These are phyloP conservation scores for Clavispora fructus DNA, from an alignment of 805 yeast genomes.

Conservation along the genomic window DNA sequence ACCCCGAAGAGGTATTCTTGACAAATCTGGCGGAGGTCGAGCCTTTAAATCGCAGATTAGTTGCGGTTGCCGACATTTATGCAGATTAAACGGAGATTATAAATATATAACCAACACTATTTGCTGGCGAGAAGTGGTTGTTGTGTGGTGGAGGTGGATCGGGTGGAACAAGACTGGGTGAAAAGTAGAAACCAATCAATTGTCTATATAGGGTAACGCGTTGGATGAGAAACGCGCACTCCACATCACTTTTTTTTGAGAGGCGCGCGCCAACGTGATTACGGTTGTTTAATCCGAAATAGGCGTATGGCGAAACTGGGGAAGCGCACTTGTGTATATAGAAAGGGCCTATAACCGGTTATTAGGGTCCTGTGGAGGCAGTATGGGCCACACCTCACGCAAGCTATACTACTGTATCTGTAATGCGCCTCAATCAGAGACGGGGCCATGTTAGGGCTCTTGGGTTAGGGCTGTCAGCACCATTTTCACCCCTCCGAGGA, in stretches of 20 bases:
- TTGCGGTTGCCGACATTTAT: conserved; percentile 3
- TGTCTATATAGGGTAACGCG: background rate
- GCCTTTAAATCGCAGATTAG: conserved; percentile 26
- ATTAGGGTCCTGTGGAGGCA: background rate
- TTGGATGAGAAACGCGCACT: background rate
- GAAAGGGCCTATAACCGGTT: background rate
- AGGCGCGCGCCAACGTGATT: background rate
- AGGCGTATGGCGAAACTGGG: too few species aligned
- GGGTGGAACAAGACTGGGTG: background rate
- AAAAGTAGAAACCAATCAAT: background rate
- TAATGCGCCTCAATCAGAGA: background rate
- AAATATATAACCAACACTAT: too few species aligned
- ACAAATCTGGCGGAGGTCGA: conserved; percentile 51
- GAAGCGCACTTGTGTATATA: background rate
- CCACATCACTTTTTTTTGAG: background rate
- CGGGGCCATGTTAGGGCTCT: too few species aligned
- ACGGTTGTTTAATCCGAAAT: too few species aligned
- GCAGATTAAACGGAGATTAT: background rate
- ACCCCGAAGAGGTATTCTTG: conserved; percentile 28
- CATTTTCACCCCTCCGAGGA: too few species aligned
- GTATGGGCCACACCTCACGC: background rate
- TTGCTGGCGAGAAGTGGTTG: background rate
- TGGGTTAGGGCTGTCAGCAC: too few species aligned
- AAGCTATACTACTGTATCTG: background rate
- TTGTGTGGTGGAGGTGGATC: background rate